Evolutionary conservation across 1,139 yeast genomes (phyloP).

Genomic region (Blastobotrys capitulatus): DNA sequence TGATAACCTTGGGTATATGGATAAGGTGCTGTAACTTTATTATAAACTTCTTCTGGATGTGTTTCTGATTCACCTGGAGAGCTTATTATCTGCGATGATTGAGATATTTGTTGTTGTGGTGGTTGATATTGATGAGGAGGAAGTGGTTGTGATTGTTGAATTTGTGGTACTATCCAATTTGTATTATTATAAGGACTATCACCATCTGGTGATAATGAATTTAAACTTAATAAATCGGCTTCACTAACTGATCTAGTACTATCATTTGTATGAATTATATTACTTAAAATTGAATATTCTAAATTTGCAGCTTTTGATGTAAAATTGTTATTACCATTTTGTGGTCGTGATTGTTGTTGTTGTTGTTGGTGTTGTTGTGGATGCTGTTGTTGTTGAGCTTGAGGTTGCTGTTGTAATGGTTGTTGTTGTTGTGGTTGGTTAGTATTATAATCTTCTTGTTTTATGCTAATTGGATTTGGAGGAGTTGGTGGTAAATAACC

Average conservation of each 20-base stretch:
- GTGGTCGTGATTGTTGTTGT: too few relatives aligned
- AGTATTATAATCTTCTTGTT: neutral
- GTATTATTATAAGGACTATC: conserved; percentile 8
- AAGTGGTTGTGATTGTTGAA: neutral
- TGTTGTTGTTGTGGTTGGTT: neutral
- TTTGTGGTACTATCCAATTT: neutral
- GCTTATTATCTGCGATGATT: conserved; percentile 2
- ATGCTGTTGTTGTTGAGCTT: too few relatives aligned
- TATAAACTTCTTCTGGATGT: conserved; percentile 29
- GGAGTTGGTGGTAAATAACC: conserved; percentile 14
- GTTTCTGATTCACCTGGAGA: conserved; percentile 12
- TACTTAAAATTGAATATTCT: conserved; percentile 72
- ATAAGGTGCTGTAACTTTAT: conserved; percentile 50
- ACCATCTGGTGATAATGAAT: conserved; percentile 8
- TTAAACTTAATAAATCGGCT: neutral
- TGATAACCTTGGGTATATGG: conserved; percentile 90
- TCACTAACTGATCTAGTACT: neutral
- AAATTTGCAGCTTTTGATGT: conserved; percentile 75
- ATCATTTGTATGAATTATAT: conserved; percentile 43
- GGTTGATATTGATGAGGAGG: conserved; percentile 5
- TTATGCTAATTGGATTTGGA: conserved; percentile 6
- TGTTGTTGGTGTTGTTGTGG: too few relatives aligned
- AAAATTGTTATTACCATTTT: conserved; percentile 37
- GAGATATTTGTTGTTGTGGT: neutral
- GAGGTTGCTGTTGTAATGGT: too few relatives aligned